phyloP scores from a whole-genome alignment of 2,329 filamentous ascomycete genomes.

The Colletotrichum sp. region DNA sequence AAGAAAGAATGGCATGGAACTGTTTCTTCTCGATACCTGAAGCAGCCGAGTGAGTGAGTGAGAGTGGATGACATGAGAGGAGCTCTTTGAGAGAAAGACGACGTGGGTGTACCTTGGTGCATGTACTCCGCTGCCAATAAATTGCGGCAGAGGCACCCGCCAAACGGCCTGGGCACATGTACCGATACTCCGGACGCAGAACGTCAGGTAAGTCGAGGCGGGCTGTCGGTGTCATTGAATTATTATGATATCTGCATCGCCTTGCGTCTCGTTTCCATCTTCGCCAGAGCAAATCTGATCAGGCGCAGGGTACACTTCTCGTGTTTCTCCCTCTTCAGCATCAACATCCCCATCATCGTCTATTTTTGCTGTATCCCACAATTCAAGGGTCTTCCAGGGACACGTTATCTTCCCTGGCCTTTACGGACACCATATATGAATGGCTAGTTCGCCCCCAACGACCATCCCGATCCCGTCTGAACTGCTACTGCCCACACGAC shows the following conservation, averaged over 20 bases:
- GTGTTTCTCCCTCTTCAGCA: background rate
- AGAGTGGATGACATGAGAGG: background rate
- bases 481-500: background rate
- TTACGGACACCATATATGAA: background rate
- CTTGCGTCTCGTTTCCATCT: background rate
- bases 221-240: background rate
- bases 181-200: background rate
- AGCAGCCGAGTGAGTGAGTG: background rate
- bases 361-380: background rate
- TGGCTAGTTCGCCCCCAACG: constrained; percentile 1
- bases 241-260: background rate
- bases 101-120: background rate
- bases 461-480: background rate
- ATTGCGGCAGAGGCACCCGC: background rate
- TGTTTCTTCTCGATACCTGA: background rate
- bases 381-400: background rate
- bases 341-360: background rate
- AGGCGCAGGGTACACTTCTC: background rate
- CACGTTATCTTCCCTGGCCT: background rate
- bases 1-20: background rate
- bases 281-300: background rate
- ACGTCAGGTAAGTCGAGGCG: background rate
- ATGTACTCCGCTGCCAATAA: background rate
- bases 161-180: background rate
- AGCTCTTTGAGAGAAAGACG: background rate